Percentiles rank a stretch among this genome's conserved stretches.
Conservation (phyloP, 2,329 filamentous ascomycete species). For the Neurospora crassa region DNA sequence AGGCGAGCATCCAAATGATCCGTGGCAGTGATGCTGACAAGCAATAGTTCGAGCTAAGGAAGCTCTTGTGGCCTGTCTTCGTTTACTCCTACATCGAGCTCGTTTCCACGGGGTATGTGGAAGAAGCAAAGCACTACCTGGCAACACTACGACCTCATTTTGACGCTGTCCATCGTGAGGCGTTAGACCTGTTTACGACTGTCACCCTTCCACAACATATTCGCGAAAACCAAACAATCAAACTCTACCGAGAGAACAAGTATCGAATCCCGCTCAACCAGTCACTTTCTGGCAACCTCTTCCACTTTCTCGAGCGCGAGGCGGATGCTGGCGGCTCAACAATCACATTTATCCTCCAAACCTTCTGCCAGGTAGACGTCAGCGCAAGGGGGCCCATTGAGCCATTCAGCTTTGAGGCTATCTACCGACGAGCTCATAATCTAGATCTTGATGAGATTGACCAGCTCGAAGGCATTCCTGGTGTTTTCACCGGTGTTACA, state of each 20-base stretch:
- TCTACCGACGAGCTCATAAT: constrained; percentile 47
- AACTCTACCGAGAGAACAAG: constrained; percentile 75
- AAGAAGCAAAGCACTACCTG: constrained; percentile 67
- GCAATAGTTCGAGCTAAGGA: constrained; percentile 68
- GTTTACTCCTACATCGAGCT: constrained; percentile 87
- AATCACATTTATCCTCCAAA: constrained; percentile 62
- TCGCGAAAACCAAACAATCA: constrained; percentile 64
- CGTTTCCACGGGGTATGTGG: constrained; percentile 58
- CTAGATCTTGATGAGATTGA: constrained; percentile 54
- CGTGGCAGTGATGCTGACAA: constrained; percentile 9
- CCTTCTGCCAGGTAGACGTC: constrained; percentile 47
- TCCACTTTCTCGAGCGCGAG: constrained; percentile 85
- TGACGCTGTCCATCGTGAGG: constrained; percentile 67
- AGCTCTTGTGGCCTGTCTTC: constrained; percentile 86
- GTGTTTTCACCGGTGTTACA: constrained; percentile 50
- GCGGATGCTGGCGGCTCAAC: constrained; percentile 70
- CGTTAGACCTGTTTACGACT: constrained; percentile 64
- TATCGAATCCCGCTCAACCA: constrained; percentile 87
- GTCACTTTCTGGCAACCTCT: constrained; percentile 70
- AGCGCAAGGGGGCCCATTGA: constrained; percentile 54
- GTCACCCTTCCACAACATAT: constrained; percentile 72
- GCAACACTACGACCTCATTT: constrained; percentile 59
- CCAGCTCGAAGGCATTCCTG: constrained; percentile 54
- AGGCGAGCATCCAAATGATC: constrained; percentile 6
- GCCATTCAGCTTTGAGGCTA: constrained; percentile 52